Percentiles rank a stretch among this genome's conserved stretches.
Conservation (phyloP, 2,329 filamentous ascomycete species). For the Fusarium verrucosum region DNA sequence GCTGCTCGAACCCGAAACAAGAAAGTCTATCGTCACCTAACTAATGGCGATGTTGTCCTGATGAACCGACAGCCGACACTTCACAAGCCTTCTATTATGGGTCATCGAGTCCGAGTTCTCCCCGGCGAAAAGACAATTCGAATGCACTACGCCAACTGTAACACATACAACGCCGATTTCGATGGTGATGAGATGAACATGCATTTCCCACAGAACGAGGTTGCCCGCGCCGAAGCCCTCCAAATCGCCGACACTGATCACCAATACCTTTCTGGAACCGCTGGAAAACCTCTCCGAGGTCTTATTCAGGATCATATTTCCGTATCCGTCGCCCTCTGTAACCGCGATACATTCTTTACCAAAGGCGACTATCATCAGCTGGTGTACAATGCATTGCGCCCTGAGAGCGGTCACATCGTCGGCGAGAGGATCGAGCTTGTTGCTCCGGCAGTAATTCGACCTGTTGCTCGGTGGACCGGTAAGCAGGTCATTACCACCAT, state of each 20-base stretch:
- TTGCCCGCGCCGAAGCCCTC: slow-evolving; percentile 90
- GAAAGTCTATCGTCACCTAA: slow-evolving; percentile 95
- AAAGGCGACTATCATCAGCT: slow-evolving; percentile 90
- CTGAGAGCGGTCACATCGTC: slow-evolving; percentile 88
- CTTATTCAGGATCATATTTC: slow-evolving; percentile 98
- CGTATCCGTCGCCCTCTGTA: slow-evolving; percentile 90
- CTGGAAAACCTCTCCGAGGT: slow-evolving; percentile 92
- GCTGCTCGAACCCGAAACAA: slow-evolving; percentile 85
- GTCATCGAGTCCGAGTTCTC: slow-evolving; percentile 89
- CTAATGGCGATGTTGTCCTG: slow-evolving; percentile 94
- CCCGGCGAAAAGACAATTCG: slow-evolving; percentile 96
- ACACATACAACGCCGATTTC: slow-evolving; percentile 99
- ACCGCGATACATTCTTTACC: slow-evolving; percentile 89
- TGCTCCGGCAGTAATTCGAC: slow-evolving; percentile 83
- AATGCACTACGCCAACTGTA: slow-evolving; percentile 99
- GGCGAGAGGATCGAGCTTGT: slow-evolving; percentile 84
- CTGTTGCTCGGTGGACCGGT: slow-evolving; percentile 86
- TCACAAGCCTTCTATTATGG: slow-evolving; percentile 99
- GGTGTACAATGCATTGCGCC: slow-evolving; percentile 88
- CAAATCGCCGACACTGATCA: slow-evolving; percentile 96
- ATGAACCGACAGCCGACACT: slow-evolving; percentile 99
- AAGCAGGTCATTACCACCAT: slow-evolving; percentile 96
- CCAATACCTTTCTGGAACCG: slow-evolving; percentile 93
- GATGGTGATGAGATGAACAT: slow-evolving; percentile 99
- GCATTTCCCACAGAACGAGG: slow-evolving; percentile 98